Evolutionary conservation across 345 rosid genomes (phyloP).

Genomic region (Hevea brasiliensis): DNA sequence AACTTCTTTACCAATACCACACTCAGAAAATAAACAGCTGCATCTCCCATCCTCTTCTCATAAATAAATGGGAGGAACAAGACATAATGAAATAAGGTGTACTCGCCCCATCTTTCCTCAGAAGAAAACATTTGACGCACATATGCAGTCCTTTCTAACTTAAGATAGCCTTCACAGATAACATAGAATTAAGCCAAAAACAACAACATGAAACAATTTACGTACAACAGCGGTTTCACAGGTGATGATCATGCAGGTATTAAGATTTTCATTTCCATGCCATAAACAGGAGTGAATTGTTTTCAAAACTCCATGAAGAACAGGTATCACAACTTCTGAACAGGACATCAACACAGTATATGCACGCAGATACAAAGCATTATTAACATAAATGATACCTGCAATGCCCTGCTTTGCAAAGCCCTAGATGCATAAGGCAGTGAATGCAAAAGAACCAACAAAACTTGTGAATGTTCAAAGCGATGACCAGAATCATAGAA

Average conservation of each 20-base stretch:
- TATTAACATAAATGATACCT: constrained; percentile 50
- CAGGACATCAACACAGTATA: background rate
- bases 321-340: background rate
- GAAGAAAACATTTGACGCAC: background rate
- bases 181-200: background rate
- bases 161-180: background rate
- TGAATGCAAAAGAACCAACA: constrained; percentile 85
- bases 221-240: background rate
- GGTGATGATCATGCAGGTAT: background rate
- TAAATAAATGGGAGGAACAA: background rate
- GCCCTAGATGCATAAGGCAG: constrained; percentile 76
- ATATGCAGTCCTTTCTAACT: background rate
- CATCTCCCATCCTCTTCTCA: background rate
- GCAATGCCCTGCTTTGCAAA: constrained; percentile 87
- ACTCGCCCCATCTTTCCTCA: background rate
- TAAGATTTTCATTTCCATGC: background rate
- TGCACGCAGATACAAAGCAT: background rate
- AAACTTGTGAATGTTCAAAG: constrained; percentile 85
- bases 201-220: background rate
- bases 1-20: background rate
- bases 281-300: background rate
- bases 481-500: constrained; percentile 93
- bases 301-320: background rate
- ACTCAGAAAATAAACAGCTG: background rate
- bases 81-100: background rate